Evolutionary conservation across 2,329 filamentous ascomycete genomes (phyloP).

Genomic region (Trichoderma sp.): DNA sequence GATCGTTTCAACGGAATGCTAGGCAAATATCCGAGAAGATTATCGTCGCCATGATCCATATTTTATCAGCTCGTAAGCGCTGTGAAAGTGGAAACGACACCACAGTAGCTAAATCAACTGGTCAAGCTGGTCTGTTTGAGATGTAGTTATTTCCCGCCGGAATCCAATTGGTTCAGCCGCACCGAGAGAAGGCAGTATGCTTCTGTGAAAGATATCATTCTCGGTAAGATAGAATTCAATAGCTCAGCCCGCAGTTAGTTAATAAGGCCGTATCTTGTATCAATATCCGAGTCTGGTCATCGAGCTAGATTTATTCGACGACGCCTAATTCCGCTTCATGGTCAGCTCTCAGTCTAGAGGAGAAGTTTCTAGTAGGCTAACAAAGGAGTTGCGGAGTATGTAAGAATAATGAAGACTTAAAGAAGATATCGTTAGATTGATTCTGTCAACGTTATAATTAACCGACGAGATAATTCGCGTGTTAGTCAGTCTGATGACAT

Average conservation of each 20-base stretch:
- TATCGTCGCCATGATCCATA: background rate
- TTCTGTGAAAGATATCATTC: background rate
- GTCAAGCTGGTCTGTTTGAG: background rate
- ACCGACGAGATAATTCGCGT: background rate
- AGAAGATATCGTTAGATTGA: background rate
- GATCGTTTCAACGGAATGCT: background rate
- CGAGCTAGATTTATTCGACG: background rate
- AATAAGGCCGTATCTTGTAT: background rate
- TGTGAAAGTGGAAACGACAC: background rate
- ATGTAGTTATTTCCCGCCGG: background rate
- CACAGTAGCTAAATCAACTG: background rate
- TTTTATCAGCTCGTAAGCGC: background rate
- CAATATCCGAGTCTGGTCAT: background rate
- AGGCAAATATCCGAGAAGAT: fast-evolving
- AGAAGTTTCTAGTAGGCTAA: background rate
- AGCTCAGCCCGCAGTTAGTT: background rate
- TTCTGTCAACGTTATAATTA: background rate
- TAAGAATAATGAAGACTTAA: background rate
- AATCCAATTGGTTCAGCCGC: background rate
- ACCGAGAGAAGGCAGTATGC: background rate
- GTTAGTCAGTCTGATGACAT: background rate
- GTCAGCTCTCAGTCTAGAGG: background rate
- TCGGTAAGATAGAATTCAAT: background rate
- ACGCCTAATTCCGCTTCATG: background rate
- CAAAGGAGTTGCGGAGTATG: background rate